Conservation (phyloP, 331 rosid species). For the Acacia concinna region DNA sequence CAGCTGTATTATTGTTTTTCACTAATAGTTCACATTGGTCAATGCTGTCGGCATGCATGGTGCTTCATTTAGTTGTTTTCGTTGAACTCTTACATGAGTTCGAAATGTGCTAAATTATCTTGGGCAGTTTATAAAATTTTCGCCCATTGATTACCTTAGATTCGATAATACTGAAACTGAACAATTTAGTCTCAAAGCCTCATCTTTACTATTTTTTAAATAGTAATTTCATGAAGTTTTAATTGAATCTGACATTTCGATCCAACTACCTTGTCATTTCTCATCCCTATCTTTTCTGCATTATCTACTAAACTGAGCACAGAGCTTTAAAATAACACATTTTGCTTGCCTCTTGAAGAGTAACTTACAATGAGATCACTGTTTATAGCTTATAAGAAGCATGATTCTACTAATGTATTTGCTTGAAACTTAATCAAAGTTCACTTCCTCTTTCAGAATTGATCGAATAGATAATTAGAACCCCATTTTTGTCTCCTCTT, state of each 20-base stretch:
- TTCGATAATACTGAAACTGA: not conserved
- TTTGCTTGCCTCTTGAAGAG: constrained; percentile 1
- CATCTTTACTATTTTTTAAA: not conserved
- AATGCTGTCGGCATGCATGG: not conserved
- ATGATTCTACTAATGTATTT: constrained; percentile 3
- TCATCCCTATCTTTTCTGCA: constrained; percentile 1
- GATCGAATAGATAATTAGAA: not conserved
- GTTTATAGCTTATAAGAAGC: not conserved
- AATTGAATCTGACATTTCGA: constrained; percentile 8
- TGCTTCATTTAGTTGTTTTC: not conserved
- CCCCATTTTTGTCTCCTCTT: not conserved
- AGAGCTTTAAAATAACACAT: constrained; percentile 4
- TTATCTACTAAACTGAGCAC: not conserved
- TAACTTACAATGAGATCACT: constrained; percentile 9
- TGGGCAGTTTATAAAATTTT: not conserved
- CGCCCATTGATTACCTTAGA: not conserved
- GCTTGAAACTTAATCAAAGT: not conserved
- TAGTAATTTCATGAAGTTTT: not conserved
- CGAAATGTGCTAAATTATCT: not conserved
- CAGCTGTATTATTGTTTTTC: constrained; percentile 7
- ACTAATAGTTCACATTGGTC: not conserved
- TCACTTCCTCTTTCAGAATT: not conserved
- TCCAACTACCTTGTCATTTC: constrained; percentile 1
- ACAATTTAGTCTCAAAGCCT: not conserved
- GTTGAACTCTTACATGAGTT: not conserved